phyloP scores from a whole-genome alignment of 2,329 filamentous ascomycete species.

The Ceratocystis huliohia region DNA sequence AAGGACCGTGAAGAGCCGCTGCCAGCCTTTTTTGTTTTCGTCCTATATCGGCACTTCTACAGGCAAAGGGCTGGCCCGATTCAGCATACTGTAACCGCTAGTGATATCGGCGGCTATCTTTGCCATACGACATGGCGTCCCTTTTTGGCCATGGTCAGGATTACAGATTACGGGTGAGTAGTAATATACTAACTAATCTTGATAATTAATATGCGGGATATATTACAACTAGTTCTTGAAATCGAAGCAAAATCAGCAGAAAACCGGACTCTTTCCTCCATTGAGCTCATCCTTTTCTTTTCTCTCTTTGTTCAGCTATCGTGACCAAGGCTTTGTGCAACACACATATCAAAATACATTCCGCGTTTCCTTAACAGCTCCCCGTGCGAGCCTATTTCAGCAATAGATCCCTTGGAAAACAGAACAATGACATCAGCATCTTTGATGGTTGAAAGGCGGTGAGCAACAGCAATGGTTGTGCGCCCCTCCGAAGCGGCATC shows the following conservation, averaged over 20 bases:
- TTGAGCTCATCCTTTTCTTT: no score
- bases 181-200: neutral
- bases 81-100: slow-evolving; percentile 7
- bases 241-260: no score
- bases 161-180: neutral
- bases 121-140: neutral
- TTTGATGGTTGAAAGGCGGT: slow-evolving; percentile 43
- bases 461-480: slow-evolving; percentile 53
- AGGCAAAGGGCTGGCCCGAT: neutral
- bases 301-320: slow-evolving; percentile 20
- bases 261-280: no score
- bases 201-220: neutral
- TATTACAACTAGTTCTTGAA: neutral
- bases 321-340: slow-evolving; percentile 33
- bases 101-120: neutral
- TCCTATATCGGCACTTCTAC: slow-evolving; percentile 17
- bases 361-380: slow-evolving; percentile 41
- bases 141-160: neutral
- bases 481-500: slow-evolving; percentile 32
- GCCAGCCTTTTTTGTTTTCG: slow-evolving; percentile 18
- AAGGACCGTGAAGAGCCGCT: slow-evolving; percentile 20
- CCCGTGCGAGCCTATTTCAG: slow-evolving; percentile 49
- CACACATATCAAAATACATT: slow-evolving; percentile 42
- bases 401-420: slow-evolving; percentile 43
- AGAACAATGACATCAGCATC: slow-evolving; percentile 52